Conservation (phyloP, 139 green algal genomes). For the Picochlorum sp. region DNA sequence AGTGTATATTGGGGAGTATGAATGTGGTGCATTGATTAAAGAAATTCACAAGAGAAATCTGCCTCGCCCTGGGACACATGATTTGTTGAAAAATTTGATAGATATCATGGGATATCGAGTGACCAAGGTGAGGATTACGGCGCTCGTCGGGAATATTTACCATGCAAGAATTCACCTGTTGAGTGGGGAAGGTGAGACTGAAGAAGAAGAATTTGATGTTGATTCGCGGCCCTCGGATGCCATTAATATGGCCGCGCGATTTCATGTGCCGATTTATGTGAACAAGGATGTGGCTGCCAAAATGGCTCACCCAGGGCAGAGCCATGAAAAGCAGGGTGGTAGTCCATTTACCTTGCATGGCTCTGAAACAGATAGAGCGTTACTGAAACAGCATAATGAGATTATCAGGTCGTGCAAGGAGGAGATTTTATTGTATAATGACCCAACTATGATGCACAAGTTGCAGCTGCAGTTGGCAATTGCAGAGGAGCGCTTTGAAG, state of each 20-base stretch:
- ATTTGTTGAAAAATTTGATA: constrained; percentile 53
- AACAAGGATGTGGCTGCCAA: constrained; percentile 35
- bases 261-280: constrained; percentile 67
- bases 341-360: background rate
- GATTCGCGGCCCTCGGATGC: constrained; percentile 67
- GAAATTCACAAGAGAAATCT: constrained; percentile 37
- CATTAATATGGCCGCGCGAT: constrained; percentile 78
- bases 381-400: constrained; percentile 28
- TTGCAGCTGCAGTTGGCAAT: constrained; percentile 72
- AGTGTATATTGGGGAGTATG: constrained; percentile 49
- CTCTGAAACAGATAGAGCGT: background rate
- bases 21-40: constrained; percentile 34
- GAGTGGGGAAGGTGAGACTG: background rate
- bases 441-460: constrained; percentile 67
- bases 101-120: constrained; percentile 42
- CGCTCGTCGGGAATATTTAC: constrained; percentile 52
- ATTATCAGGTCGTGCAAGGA: constrained; percentile 55
- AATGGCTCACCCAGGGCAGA: constrained; percentile 10
- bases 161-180: constrained; percentile 41
- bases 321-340: background rate
- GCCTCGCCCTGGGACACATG: constrained; percentile 46
- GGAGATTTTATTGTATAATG: constrained; percentile 53
- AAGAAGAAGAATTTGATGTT: constrained; percentile 48
- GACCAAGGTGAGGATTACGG: constrained; percentile 46
- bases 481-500: constrained; percentile 68